Conservation (phyloP, 352 stramenopile species). For the Pythium dissimile region DNA sequence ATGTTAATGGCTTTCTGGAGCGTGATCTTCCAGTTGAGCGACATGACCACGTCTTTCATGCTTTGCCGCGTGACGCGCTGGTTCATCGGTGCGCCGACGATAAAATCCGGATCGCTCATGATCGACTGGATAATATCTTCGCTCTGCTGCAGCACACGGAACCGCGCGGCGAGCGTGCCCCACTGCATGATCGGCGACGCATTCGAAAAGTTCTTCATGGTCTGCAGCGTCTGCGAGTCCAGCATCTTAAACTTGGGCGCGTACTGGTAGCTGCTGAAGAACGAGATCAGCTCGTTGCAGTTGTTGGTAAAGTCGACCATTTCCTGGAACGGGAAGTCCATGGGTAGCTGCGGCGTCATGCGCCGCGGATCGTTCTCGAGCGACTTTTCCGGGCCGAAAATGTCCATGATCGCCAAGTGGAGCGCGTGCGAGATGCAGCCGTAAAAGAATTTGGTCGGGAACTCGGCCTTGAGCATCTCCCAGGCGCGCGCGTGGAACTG, state of each 20-base stretch:
- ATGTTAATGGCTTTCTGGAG: conserved; percentile 80
- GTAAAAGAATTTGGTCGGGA: conserved; percentile 86
- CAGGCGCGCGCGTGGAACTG: conserved; percentile 71
- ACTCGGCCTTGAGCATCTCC: conserved; percentile 83
- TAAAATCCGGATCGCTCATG: conserved; percentile 63
- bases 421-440: conserved; percentile 79
- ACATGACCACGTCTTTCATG: conserved; percentile 74
- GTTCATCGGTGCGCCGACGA: conserved; percentile 37
- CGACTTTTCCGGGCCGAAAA: conserved; percentile 69
- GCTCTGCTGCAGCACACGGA: conserved; percentile 59
- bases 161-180: conserved; percentile 62
- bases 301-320: conserved; percentile 72
- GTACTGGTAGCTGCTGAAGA: conserved; percentile 84
- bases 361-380: conserved; percentile 67
- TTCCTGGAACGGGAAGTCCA: conserved; percentile 80
- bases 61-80: conserved; percentile 50
- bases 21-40: conserved; percentile 77
- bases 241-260: conserved; percentile 73
- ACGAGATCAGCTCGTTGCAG: conserved; percentile 71
- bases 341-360: conserved; percentile 57
- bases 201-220: conserved; percentile 75
- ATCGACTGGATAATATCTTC: conserved; percentile 77
- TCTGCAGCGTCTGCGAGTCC: conserved; percentile 62
- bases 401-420: conserved; percentile 79
- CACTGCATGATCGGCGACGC: conserved; percentile 59